Base-by-base conservation (phyloP, 75 land plant genomes). In the Pinus albicaulis region DNA sequence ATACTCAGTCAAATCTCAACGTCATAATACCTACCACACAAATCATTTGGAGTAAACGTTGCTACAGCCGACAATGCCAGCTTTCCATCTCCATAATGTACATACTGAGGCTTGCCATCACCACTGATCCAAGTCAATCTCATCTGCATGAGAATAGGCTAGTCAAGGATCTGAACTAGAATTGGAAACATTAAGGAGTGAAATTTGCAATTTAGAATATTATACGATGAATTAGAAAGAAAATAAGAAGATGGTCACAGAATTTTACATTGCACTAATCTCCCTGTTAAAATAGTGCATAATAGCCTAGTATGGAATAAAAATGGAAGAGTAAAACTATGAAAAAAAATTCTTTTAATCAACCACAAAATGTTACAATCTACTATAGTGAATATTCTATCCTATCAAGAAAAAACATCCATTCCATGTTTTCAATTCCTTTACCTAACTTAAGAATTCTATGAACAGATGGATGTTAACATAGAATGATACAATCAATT, bases 111-210 rank as follows among this genome's bases (percentile, higher is more conserved):
- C 25, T 25, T 24, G 23, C 53, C 44, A 28, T 73, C 64, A 17
- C 81, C 86, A 57, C 87, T 86, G 8, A 84, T 63, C 87, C 86
- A 86, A 41, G 86, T 86, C 75, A 86, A 55, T 75, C 74, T 79
- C 87, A 86, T 84, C 87, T 83, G 76, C 73, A 58, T 61, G 71
- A 36, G 66, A 65, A 52, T 66, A 34, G 34, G 34, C 36, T 1
- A 36, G 72, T 41, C 22, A 10, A 19, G 34, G 19, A n/a, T 68
- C 38, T 20, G 44, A 20, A 68, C 38, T 68, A 3, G 41, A 68
- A 68, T 68, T 20, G n/a, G n/a, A 68, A 68, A n/a, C 7, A 17
- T 64, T 16, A 28, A 66, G 22, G 71, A 68, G 41, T 38, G 1
- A 38, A 66, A 38, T 31, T 26, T 66, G 22, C 7, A 34, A 34